These are phyloP conservation scores for Closterium sp. DNA, from an alignment of 139 green algal species.

Conservation along the genomic window DNA sequence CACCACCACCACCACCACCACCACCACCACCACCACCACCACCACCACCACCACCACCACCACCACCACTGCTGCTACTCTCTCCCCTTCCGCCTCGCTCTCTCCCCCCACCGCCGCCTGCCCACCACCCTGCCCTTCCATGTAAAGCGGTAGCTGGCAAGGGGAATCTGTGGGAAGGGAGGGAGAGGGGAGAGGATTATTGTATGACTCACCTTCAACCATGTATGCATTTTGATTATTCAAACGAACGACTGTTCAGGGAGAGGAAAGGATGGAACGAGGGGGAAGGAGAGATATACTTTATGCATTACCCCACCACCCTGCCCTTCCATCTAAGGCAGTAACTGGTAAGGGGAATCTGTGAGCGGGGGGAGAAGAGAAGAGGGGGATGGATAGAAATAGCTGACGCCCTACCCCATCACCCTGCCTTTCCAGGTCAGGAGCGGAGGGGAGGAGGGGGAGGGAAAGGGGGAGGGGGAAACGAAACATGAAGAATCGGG, in stretches of 20 bases:
- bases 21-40: too few relatives aligned
- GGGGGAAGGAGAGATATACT: background rate
- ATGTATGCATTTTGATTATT: too few relatives aligned
- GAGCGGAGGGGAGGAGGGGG: too few relatives aligned
- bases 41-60: too few relatives aligned
- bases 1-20: too few relatives aligned
- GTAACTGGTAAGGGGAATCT: slow-evolving; percentile 34
- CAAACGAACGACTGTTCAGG: too few relatives aligned
- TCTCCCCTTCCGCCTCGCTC: background rate
- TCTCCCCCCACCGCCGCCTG: background rate
- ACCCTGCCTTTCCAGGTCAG: too few relatives aligned
- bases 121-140: background rate
- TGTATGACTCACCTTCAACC: too few relatives aligned
- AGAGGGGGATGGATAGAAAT: background rate
- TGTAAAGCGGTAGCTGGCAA: background rate
- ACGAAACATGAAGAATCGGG: background rate
- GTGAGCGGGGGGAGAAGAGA: background rate
- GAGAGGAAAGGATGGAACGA: background rate
- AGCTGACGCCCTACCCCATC: too few relatives aligned
- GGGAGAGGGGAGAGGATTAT: background rate
- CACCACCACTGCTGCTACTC: too few relatives aligned
- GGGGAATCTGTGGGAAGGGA: background rate
- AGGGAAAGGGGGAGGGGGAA: background rate
- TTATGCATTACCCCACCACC: background rate
- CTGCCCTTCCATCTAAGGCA: slow-evolving; percentile 38